A percentile compares a stretch with the other conserved stretches of the same genome.
These are phyloP conservation scores for Nakazawaea laoshanensis DNA, from an alignment of 805 yeast genomes.

Conservation along the genomic window DNA sequence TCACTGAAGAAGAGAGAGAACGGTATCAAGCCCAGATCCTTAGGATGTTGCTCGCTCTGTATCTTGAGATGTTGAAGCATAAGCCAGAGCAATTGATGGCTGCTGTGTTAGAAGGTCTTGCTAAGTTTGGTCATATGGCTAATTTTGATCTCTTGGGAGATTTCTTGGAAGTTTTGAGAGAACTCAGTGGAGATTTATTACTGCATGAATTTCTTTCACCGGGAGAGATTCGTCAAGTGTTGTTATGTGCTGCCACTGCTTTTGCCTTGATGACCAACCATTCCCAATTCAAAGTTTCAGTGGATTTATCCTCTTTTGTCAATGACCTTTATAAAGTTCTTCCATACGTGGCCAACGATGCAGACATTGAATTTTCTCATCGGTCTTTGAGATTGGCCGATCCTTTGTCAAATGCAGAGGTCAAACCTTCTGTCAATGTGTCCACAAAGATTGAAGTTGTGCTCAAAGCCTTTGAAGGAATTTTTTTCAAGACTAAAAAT, in stretches of 20 bases:
- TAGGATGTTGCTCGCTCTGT: constrained; percentile 61
- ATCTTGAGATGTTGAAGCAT: constrained; percentile 66
- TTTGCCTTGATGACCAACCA: constrained; percentile 79
- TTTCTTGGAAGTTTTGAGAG: constrained; percentile 80
- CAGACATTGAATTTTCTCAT: constrained; percentile 81
- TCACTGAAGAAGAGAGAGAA: constrained; percentile 83
- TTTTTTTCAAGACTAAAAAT: constrained; percentile 69
- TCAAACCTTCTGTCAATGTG: constrained; percentile 71
- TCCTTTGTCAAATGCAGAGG: constrained; percentile 43
- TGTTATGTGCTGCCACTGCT: constrained; percentile 83
- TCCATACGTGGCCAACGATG: constrained; percentile 62
- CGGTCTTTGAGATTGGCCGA: constrained; percentile 75
- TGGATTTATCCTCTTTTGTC: constrained; percentile 78
- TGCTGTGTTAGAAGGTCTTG: constrained; percentile 83
- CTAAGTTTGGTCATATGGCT: constrained; percentile 85
- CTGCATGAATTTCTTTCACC: constrained; percentile 33
- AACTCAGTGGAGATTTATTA: constrained; percentile 49
- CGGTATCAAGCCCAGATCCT: constrained; percentile 77
- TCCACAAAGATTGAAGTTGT: constrained; percentile 85
- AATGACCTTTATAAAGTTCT: constrained; percentile 64
- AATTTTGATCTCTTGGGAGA: constrained; percentile 92
- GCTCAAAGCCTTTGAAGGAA: constrained; percentile 66
- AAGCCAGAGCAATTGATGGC: constrained; percentile 66
- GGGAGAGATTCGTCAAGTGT: constrained; percentile 56
- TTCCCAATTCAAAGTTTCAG: constrained; percentile 58